Evolutionary conservation across 2,329 filamentous ascomycete species (phyloP).

Genomic region (Cladosporium phlei): DNA sequence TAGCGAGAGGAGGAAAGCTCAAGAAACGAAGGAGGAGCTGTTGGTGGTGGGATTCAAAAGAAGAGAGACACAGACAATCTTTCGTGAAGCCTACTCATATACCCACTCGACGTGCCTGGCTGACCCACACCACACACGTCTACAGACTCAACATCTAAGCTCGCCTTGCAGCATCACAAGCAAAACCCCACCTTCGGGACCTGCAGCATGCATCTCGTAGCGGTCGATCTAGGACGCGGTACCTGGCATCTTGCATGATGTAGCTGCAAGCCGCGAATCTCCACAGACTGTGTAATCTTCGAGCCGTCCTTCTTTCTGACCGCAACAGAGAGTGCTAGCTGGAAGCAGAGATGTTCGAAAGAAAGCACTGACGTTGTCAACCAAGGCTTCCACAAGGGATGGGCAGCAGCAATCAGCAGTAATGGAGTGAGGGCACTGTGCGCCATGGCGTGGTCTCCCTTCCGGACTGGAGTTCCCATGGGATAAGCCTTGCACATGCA

Average conservation of each 20-base stretch:
- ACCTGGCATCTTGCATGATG: conserved; percentile 16
- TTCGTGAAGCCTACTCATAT: background rate
- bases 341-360: background rate
- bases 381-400: conserved; percentile 18
- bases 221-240: conserved; percentile 6
- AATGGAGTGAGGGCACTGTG: background rate
- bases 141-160: conserved; percentile 4
- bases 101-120: background rate
- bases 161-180: conserved; percentile 15
- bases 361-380: conserved; percentile 1
- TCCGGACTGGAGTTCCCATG: background rate
- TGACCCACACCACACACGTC: conserved; percentile 1
- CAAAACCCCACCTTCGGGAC: conserved; percentile 9
- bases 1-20: conserved; percentile 14
- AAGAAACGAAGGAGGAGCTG: conserved; percentile 7
- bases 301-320: conserved; percentile 2
- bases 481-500: conserved; percentile 10
- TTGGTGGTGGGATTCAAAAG: background rate
- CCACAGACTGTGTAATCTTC: conserved; percentile 12
- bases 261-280: conserved; percentile 13
- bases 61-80: conserved; percentile 2
- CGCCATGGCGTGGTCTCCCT: conserved; percentile 9
- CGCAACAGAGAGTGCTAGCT: background rate
- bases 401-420: too few species aligned
- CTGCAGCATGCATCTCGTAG: conserved; percentile 11